Conservation (phyloP, 2,329 filamentous ascomycete species). For the Ophiostoma triangulosporum region DNA sequence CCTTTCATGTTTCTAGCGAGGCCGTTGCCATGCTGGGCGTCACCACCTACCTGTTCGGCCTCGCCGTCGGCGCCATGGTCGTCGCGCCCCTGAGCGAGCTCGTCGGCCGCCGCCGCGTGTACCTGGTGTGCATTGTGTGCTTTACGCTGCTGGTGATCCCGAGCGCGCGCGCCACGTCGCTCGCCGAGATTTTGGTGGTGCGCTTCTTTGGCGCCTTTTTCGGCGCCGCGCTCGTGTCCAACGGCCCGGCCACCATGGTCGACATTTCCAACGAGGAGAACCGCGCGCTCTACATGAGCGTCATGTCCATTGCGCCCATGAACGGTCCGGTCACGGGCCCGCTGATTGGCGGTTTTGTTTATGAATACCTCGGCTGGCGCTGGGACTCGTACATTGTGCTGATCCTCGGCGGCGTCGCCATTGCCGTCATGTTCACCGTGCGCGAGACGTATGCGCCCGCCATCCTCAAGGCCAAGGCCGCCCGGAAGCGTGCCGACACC, state of each 20-base stretch:
- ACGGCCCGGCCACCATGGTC: constrained; percentile 68
- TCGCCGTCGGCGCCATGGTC: constrained; percentile 56
- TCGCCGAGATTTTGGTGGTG: constrained; percentile 49
- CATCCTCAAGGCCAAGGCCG: constrained; percentile 54
- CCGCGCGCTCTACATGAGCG: constrained; percentile 66
- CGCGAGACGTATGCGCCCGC: constrained; percentile 67
- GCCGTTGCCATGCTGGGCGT: constrained; percentile 55
- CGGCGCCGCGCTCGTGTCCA: constrained; percentile 64
- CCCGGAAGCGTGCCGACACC: constrained; percentile 49
- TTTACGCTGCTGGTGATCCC: constrained; percentile 59
- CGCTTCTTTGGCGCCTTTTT: constrained; percentile 47
- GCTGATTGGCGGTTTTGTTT: constrained; percentile 46
- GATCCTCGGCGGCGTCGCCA: constrained; percentile 53
- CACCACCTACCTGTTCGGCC: constrained; percentile 59
- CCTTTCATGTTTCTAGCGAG: constrained; percentile 41
- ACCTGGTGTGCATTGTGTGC: constrained; percentile 45
- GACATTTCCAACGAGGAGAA: constrained; percentile 74
- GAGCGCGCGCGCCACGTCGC: constrained; percentile 49
- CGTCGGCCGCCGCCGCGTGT: constrained; percentile 51
- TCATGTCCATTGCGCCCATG: constrained; percentile 74
- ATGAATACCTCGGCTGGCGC: constrained; percentile 41
- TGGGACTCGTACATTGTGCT: constrained; percentile 76
- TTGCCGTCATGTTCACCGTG: constrained; percentile 43
- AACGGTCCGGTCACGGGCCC: constrained; percentile 57
- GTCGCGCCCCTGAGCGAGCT: constrained; percentile 59